phyloP scores from a whole-genome alignment of 805 yeast species.

The Myxozyma sirexii region DNA sequence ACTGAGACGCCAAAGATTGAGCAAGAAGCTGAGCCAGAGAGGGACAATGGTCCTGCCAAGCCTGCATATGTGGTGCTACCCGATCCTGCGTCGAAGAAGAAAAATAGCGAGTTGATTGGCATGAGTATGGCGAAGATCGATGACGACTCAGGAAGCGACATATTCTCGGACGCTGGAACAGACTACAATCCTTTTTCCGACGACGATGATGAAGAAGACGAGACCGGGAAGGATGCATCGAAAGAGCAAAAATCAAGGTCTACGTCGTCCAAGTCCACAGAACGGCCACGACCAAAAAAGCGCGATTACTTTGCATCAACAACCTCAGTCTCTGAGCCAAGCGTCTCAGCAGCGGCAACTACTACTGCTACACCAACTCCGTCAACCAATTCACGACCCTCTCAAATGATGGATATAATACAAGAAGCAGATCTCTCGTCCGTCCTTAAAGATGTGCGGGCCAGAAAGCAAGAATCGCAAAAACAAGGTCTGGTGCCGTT shows the following conservation, averaged over 20 bases:
- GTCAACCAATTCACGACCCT: not conserved
- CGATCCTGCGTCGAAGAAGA: not conserved
- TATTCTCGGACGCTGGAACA: conserved; percentile 31
- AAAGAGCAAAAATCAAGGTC: too few relatives aligned
- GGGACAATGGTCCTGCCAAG: not conserved
- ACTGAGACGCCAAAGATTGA: not conserved
- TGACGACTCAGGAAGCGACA: conserved; percentile 24
- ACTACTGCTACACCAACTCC: not conserved
- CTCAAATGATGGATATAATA: not conserved
- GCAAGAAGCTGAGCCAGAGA: not conserved
- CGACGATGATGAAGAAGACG: conserved; percentile 14
- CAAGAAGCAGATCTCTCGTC: conserved; percentile 13
- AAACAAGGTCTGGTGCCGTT: conserved; percentile 23
- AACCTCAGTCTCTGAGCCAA: not conserved
- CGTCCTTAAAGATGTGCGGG: conserved; percentile 8
- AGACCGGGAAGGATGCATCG: conserved; percentile 10
- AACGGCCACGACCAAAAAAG: not conserved
- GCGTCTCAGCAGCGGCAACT: too few relatives aligned
- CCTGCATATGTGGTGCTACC: conserved; percentile 9
- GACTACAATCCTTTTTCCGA: conserved; percentile 33
- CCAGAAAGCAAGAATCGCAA: conserved; percentile 7
- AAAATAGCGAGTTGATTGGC: not conserved
- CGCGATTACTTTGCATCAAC: not conserved
- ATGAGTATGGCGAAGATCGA: conserved; percentile 9
- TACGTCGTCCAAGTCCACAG: too few relatives aligned